Conservation (phyloP, 2,329 filamentous ascomycete species). For the Alternaria infectoria region DNA sequence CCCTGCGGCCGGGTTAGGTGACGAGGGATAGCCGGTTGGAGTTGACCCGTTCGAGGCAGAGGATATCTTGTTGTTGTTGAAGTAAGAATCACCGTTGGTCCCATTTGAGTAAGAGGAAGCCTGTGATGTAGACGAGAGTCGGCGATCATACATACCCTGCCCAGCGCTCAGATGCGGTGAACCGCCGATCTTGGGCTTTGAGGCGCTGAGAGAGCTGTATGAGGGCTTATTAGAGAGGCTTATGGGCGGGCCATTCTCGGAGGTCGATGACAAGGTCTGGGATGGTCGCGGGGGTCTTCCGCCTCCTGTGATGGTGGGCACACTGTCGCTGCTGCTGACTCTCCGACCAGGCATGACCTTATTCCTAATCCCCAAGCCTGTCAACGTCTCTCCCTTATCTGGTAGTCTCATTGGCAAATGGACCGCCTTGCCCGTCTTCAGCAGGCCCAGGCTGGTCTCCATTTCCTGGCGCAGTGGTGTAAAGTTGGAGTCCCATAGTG, state of each 20-base stretch:
- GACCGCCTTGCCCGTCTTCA: conserved; percentile 71
- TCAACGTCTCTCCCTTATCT: conserved; percentile 54
- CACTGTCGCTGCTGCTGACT: conserved; percentile 44
- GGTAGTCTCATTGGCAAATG: conserved; percentile 61
- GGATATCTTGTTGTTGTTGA: conserved; percentile 54
- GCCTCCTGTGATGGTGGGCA: conserved; percentile 31
- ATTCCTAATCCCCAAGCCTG: conserved; percentile 57
- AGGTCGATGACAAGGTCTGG: conserved; percentile 29
- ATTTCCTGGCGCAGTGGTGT: conserved; percentile 69
- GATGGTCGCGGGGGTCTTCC: conserved; percentile 37
- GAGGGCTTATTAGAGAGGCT: conserved; percentile 46
- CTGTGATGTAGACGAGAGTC: conserved; percentile 41
- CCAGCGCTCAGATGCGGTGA: conserved; percentile 45
- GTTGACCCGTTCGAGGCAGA: conserved; percentile 41
- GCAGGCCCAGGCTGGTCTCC: conserved; percentile 66
- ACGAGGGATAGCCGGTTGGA: conserved; percentile 33
- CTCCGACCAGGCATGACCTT: conserved; percentile 43
- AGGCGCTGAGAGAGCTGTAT: conserved; percentile 40
- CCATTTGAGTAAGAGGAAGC: conserved; percentile 39
- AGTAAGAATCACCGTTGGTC: conserved; percentile 42
- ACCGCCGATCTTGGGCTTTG: conserved; percentile 42
- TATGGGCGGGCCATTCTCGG: conserved; percentile 37
- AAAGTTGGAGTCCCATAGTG: conserved; percentile 69
- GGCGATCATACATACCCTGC: conserved; percentile 35
- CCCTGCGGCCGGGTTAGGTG: conserved; percentile 52